phyloP scores from a whole-genome alignment of 306 rosid genomes.

The Rosa multiflora region DNA sequence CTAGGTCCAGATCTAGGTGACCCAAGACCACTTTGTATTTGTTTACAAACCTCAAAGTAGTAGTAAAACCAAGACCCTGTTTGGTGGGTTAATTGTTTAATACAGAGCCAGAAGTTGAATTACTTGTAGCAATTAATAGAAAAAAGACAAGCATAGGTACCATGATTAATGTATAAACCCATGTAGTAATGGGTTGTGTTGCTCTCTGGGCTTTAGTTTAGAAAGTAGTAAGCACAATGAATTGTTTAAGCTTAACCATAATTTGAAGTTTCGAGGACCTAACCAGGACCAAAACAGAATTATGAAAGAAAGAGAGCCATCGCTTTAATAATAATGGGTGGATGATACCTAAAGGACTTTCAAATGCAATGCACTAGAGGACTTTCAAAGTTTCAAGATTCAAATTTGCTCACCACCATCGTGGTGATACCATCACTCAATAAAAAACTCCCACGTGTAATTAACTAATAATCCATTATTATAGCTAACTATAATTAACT shows the following conservation, averaged over 20 bases:
- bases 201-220: slow-evolving; percentile 4
- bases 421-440: too few species aligned
- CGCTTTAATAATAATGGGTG: too few species aligned
- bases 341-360: too few species aligned
- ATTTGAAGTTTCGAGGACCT: slow-evolving; percentile 12
- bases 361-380: too few species aligned
- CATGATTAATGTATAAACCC: not conserved
- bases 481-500: too few species aligned
- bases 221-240: not conserved
- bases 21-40: not conserved
- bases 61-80: slow-evolving; percentile 24
- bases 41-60: not conserved
- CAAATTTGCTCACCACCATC: too few species aligned
- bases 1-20: not conserved
- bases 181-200: not conserved
- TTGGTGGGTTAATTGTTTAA: slow-evolving; percentile 14
- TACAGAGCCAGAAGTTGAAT: not conserved
- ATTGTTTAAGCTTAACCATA: slow-evolving; percentile 6
- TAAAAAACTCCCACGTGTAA: too few species aligned
- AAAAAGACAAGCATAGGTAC: not conserved
- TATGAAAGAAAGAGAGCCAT: too few species aligned
- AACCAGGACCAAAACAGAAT: not conserved
- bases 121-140: not conserved
- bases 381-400: too few species aligned
- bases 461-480: too few species aligned